These are phyloP conservation scores for Drechslerella coelobrocha DNA, from an alignment of 2,329 filamentous ascomycete species.

Conservation along the genomic window DNA sequence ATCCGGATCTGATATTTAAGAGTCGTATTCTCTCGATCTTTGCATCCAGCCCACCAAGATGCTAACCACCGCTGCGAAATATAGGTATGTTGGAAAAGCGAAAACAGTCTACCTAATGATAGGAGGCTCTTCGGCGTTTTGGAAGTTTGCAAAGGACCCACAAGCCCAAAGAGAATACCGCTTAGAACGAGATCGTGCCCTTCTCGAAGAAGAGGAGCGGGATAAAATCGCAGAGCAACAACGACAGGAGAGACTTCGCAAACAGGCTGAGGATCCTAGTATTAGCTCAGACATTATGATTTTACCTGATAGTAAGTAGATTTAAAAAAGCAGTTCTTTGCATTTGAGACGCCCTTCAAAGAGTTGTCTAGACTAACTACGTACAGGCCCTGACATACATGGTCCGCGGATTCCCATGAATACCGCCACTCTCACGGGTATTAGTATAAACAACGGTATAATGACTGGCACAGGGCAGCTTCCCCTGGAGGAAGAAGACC, in stretches of 20 bases:
- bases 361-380: background rate
- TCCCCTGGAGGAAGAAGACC: constrained; percentile 29
- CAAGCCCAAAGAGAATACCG: constrained; percentile 3
- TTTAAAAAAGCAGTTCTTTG: no score
- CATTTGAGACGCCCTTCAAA: background rate
- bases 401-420: background rate
- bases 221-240: background rate
- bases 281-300: no score
- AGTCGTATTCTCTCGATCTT: no score
- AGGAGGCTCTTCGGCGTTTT: constrained; percentile 26
- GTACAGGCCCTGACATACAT: background rate
- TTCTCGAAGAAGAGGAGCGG: background rate
- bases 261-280: no score
- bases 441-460: no score
- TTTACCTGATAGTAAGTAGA: no score
- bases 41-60: no score
- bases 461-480: no score
- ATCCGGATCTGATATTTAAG: no score
- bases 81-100: background rate
- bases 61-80: no score
- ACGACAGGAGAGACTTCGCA: background rate
- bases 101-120: constrained; percentile 32
- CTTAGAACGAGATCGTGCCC: background rate
- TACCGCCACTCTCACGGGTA: no score
- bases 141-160: background rate